A percentile compares a stretch with the other conserved stretches of the same genome.
phyloP scores from a whole-genome alignment of 805 yeast species.

The Zygotorulaspora florentina region DNA sequence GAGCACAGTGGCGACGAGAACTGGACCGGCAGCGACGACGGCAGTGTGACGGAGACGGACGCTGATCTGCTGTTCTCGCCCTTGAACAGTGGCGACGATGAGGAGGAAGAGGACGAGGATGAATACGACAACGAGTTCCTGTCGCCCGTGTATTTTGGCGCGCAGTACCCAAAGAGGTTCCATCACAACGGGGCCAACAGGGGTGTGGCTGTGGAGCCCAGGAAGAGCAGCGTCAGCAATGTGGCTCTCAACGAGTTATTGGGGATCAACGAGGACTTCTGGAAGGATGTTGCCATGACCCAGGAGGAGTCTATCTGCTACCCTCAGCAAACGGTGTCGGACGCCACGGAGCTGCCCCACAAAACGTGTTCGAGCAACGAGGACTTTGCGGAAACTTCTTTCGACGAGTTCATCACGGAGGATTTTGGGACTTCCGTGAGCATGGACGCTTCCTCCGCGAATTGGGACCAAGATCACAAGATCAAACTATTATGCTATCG shows the following conservation, averaged over 20 bases:
- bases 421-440: slow-evolving; percentile 10
- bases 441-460: slow-evolving; percentile 7
- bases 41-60: slow-evolving; percentile 14
- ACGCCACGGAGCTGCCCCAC: slow-evolving; percentile 1
- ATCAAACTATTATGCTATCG: slow-evolving; percentile 30
- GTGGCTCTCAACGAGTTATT: slow-evolving; percentile 8
- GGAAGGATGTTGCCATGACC: slow-evolving; percentile 33
- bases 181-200: slow-evolving; percentile 11
- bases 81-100: slow-evolving; percentile 15
- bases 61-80: slow-evolving; percentile 29
- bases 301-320: slow-evolving; percentile 23
- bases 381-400: slow-evolving; percentile 10
- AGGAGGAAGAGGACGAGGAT: slow-evolving; percentile 21
- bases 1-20: background rate
- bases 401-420: slow-evolving; percentile 23
- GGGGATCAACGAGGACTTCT: slow-evolving; percentile 27
- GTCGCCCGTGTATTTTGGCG: slow-evolving; percentile 17
- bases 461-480: slow-evolving; percentile 19
- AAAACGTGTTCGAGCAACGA: slow-evolving; percentile 2
- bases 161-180: slow-evolving; percentile 23
- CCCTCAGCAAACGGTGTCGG: slow-evolving; percentile 3
- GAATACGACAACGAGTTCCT: slow-evolving; percentile 19
- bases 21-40: background rate
- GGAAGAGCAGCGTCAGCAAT: slow-evolving; percentile 9
- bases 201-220: slow-evolving; percentile 2